Base-by-base conservation (phyloP, 2,329 filamentous ascomycete species). In the Colletotrichum sp. region DNA sequence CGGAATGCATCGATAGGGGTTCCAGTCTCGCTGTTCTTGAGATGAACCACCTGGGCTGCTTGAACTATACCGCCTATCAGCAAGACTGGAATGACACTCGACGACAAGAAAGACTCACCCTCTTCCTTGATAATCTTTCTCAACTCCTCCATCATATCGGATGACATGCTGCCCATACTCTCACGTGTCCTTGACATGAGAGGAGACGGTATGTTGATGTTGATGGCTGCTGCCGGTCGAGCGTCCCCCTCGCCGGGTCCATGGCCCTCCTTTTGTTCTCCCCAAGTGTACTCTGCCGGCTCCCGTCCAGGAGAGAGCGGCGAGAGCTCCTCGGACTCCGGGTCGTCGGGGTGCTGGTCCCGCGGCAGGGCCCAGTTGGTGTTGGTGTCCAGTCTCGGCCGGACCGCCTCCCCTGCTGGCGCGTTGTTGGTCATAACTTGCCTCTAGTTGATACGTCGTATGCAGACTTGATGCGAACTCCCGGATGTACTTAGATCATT, bases 81-180 rank as follows among this genome's bases (percentile, higher is more conserved):
- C n/a, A 36, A 44, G 13, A 59, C 18, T 59, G 0, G 18, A 28
- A 26, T 1, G 8, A 6, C 34, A 15, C 21, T 44, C 16, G 8
- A 26, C 5, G 8, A n/a, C 32, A 21, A 36, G n/a, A 21, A 4
- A 62, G 12, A 39, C 65, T 57, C 2, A 72, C 77, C 57, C 52
- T 81, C 80, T 49, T 80, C 78, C 32, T 78, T 76, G 60, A 81
- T 78, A 16, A 80, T 78, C 65, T 77, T 79, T n/a, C 76, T 75
- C 64, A 81, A 32, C 28, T 80, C 79, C 15, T 71, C 74, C 39
- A 80, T 26, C 49, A 79, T 69, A 24, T 79, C 71, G 5, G 78
- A 75, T 2, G 79, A 68, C 39, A 79, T 60, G 16, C 36, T 67
- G 10, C 59, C 69, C n/a, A 77, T 63, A 18, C 59, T 74, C 13